phyloP scores from a whole-genome alignment of 768 basidiomycete species.

The Termitomyces eurrhizus region DNA sequence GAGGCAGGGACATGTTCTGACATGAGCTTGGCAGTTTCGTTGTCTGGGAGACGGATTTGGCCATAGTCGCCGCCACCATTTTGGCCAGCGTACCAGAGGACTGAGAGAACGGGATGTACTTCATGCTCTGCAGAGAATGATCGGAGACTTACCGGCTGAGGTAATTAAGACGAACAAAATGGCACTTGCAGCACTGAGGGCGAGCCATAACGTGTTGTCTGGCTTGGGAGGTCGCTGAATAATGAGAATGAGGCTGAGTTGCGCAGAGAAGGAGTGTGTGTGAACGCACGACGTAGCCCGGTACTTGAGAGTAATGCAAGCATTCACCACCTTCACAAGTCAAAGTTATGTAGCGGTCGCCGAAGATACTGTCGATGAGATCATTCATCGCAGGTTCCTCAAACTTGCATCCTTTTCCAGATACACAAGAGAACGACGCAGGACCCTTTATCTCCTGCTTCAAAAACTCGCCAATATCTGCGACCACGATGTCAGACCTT shows the following conservation, averaged over 20 bases:
- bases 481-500: background rate
- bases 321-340: slow-evolving; percentile 90
- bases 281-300: slow-evolving; percentile 73
- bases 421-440: slow-evolving; percentile 75
- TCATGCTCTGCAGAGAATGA: background rate
- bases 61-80: slow-evolving; percentile 64
- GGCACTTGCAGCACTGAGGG: slow-evolving; percentile 77
- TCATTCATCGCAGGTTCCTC: slow-evolving; percentile 97
- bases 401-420: slow-evolving; percentile 76
- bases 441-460: slow-evolving; percentile 88
- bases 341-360: slow-evolving; percentile 85
- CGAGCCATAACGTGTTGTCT: slow-evolving; percentile 78
- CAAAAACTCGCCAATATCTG: slow-evolving; percentile 94
- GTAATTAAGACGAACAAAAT: slow-evolving; percentile 69
- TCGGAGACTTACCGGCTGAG: slow-evolving; percentile 45
- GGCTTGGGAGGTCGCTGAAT: slow-evolving; percentile 73
- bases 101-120: slow-evolving; percentile 22
- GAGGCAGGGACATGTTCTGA: slow-evolving; percentile 92
- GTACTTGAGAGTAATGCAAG: slow-evolving; percentile 89
- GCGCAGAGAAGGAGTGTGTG: background rate
- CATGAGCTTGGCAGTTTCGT: slow-evolving; percentile 83
- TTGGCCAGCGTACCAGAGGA: slow-evolving; percentile 91
- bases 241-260: background rate
- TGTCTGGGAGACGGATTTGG: slow-evolving; percentile 73
- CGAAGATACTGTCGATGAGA: slow-evolving; percentile 91